Conservation (phyloP, 1,284 basidiomycete species). For the Cystobasidium sp. region DNA sequence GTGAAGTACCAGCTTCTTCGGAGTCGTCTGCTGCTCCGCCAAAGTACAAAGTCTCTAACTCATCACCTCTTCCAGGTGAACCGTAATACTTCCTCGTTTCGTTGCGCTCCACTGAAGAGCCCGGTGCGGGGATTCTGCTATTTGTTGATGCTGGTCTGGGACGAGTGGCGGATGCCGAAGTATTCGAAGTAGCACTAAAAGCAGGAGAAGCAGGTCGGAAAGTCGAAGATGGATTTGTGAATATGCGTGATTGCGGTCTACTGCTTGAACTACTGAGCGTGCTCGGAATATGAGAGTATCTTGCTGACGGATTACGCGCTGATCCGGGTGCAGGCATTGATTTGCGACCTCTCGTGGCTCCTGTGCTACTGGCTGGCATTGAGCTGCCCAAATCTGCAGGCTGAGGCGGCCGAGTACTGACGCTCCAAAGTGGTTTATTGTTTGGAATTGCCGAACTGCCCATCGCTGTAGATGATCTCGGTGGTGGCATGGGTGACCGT, state of each 20-base stretch:
- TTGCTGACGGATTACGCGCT: neutral
- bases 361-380: neutral
- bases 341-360: conserved; percentile 20
- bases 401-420: neutral
- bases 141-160: conserved; percentile 48
- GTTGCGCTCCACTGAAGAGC: conserved; percentile 51
- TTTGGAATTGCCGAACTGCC: neutral
- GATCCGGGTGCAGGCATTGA: conserved; percentile 18
- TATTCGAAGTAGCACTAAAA: conserved; percentile 46
- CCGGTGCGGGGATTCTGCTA: conserved; percentile 48
- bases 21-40: neutral
- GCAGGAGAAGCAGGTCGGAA: conserved; percentile 45
- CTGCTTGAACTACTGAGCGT: neutral
- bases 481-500: conserved; percentile 30
- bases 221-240: conserved; percentile 18
- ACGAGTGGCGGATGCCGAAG: conserved; percentile 41
- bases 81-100: neutral
- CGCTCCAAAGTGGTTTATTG: conserved; percentile 28
- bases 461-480: conserved; percentile 4
- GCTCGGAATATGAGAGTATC: conserved; percentile 18
- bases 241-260: conserved; percentile 29
- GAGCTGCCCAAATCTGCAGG: conserved; percentile 1
- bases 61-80: conserved; percentile 58
- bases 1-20: conserved; percentile 55
- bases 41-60: conserved; percentile 21